Evolutionary conservation across 805 yeast species (phyloP).

Genomic region (Kuraishia floccosa): DNA sequence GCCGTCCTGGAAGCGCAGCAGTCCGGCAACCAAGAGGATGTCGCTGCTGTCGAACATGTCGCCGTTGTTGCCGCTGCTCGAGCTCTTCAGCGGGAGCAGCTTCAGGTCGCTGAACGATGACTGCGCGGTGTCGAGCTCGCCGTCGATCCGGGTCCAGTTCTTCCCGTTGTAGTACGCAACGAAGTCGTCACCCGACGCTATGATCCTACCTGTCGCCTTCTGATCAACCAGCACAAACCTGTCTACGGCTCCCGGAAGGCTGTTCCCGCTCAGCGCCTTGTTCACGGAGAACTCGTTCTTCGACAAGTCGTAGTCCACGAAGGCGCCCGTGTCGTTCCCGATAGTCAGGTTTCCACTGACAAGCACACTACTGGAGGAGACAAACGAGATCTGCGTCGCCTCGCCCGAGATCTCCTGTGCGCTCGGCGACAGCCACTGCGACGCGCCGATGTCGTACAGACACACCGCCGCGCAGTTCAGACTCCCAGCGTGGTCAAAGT

Average conservation of each 20-base stretch:
- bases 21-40: conserved; percentile 48
- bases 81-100: conserved; percentile 19
- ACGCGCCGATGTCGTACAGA: conserved; percentile 40
- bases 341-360: conserved; percentile 42
- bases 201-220: conserved; percentile 26
- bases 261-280: conserved; percentile 12
- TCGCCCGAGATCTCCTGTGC: conserved; percentile 32
- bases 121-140: conserved; percentile 13
- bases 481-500: conserved; percentile 47
- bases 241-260: conserved; percentile 22
- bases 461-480: conserved; percentile 55
- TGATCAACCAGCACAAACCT: conserved; percentile 37
- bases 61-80: conserved; percentile 14
- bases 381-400: conserved; percentile 41
- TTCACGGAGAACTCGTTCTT: conserved; percentile 14
- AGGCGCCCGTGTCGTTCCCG: conserved; percentile 22
- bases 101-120: conserved; percentile 33
- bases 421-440: conserved; percentile 42
- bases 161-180: conserved; percentile 33
- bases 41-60: conserved; percentile 27
- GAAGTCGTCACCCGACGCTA: conserved; percentile 27
- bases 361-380: conserved; percentile 22
- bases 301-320: conserved; percentile 44
- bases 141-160: conserved; percentile 33
- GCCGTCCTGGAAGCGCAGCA: conserved; percentile 30